Evolutionary conservation across 495 filamentous ascomycete species (phyloP), one percentile per base, ranked within the genome.

Genomic region (Neurospora pannonica): DNA sequence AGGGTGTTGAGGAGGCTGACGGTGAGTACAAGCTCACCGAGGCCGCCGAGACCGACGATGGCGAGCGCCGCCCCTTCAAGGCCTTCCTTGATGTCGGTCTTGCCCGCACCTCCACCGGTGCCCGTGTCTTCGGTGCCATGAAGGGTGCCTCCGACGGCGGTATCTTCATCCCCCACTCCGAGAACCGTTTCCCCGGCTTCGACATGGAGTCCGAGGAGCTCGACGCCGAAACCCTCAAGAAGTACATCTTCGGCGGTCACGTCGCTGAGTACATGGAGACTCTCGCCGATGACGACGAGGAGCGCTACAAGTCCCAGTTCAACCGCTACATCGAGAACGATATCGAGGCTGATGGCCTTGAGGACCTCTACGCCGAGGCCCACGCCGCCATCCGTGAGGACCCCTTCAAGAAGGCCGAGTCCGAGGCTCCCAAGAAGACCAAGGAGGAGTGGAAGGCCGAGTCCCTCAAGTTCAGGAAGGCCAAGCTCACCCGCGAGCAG

Each of bases 211-310:
- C 86, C 79, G 94, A 99, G 89, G 91, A 98, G 89, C 93, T 99
- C 79, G 96, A 99, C 78, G 90, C 95, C 78, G 96, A 99, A 83
- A 92, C 89, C 75, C 92, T 99, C 81, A 93, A 95, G 89, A 97
- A 95, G 89, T 98, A 99, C 91, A 99, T 99, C 90, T 92, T 94
- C 83, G 97, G 90, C 83, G 95, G 96, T 71, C 96, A 99, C 90
- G 92, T 99, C 77, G 93, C 94, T 75, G 96, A 99, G 90, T 99
- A 98, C 89, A 99, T 99, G 96, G 96, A 99, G 92, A 95, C 91
- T 60, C 92, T 99, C 78, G 97, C 97, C 83, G 96, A 99, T 83
- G 96, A 99, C 84, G 96, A 99, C 84, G 96, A 99, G 92, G 96
- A 99, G 89, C 94, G 96, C 84, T 99, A 93, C 92, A 95, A 94